Evolutionary conservation across 2,329 filamentous ascomycete species (phyloP), one percentile per base, ranked within the genome.

Genomic region (Curvularia sp.): DNA sequence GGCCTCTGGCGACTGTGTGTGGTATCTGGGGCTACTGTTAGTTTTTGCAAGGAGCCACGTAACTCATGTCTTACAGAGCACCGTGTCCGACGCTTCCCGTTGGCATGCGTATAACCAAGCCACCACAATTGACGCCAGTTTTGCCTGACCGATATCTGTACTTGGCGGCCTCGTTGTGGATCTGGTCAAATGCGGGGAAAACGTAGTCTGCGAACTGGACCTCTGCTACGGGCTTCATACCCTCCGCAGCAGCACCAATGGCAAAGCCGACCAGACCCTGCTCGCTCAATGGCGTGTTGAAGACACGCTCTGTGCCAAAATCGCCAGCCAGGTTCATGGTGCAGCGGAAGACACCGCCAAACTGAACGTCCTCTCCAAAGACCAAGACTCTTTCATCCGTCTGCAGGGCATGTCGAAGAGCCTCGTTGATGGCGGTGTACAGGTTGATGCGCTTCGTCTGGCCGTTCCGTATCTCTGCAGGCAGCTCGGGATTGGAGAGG

Each of bases 191-290:
- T 0, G 93, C 93, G 2, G 93, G 93, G 75, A 89, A 97, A 54
- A 97, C 88, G 75, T 97, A 97, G 75, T 97, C 93, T 58, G 93
- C 93, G 73, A 97, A 97, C 75, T 97, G 93, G 55, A 97, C 93
- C 81, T 99, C 95, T 0, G 94, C 94, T 24, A 98, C 86, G 0
- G 95, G 92, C 57, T 90, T 89, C 90, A 97, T 93, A 24, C 94
- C 94, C 80, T 97, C 90, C 6, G 92, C 91, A 0, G 94, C 93
- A 35, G 89, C 87, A 2, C 95, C 95, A 66, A 98, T 93, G 10
- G 89, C 95, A 73, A 98, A 98, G 0, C 95, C 95, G 58, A 96
- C 85, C 65, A 99, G 94, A 1, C 94, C 95, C 78, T 98, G 95
- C 75, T 99, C 95, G 33, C 89, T 92, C 66, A 99, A 79, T 0